Conservation (phyloP, 2,329 filamentous ascomycete species). For the Eutypa lata region DNA sequence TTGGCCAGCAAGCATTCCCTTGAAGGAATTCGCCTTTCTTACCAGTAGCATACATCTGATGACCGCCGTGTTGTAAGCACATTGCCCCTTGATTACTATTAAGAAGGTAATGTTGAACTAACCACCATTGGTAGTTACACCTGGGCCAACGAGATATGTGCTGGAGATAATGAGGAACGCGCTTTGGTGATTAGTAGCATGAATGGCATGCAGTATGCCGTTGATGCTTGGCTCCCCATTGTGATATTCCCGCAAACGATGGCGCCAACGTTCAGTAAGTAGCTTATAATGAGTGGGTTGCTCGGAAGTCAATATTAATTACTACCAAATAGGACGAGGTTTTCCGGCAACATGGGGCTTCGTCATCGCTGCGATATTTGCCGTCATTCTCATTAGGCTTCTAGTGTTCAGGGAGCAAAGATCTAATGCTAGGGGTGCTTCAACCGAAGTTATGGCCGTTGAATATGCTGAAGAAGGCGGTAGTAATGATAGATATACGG, state of each 20-base stretch:
- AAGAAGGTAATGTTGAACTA: not conserved
- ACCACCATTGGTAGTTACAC: slow-evolving; percentile 15
- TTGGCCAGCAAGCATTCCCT: slow-evolving; percentile 5
- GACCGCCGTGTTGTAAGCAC: slow-evolving; percentile 8
- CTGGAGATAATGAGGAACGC: slow-evolving; percentile 28
- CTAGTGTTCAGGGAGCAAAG: too few relatives aligned
- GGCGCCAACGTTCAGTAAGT: slow-evolving; percentile 22
- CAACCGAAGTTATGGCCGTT: too few relatives aligned
- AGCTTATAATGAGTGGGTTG: too few relatives aligned
- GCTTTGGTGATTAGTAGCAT: slow-evolving; percentile 30
- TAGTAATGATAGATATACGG: too few relatives aligned
- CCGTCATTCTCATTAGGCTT: too few relatives aligned
- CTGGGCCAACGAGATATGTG: slow-evolving; percentile 32
- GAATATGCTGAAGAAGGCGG: too few relatives aligned
- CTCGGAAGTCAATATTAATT: too few relatives aligned
- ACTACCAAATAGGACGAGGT: too few relatives aligned
- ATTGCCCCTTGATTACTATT: slow-evolving; percentile 13
- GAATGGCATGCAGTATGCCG: slow-evolving; percentile 30
- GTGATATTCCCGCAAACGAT: slow-evolving; percentile 32
- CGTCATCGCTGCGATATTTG: too few relatives aligned
- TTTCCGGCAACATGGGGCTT: too few relatives aligned
- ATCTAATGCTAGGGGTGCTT: too few relatives aligned
- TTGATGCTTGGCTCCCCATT: slow-evolving; percentile 28
- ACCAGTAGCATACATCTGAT: not conserved
- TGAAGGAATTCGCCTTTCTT: slow-evolving; percentile 4